Evolutionary conservation across 1,284 basidiomycete species (phyloP), one percentile per base, ranked within the genome.

Genomic region (Tilletiaria anomala): DNA sequence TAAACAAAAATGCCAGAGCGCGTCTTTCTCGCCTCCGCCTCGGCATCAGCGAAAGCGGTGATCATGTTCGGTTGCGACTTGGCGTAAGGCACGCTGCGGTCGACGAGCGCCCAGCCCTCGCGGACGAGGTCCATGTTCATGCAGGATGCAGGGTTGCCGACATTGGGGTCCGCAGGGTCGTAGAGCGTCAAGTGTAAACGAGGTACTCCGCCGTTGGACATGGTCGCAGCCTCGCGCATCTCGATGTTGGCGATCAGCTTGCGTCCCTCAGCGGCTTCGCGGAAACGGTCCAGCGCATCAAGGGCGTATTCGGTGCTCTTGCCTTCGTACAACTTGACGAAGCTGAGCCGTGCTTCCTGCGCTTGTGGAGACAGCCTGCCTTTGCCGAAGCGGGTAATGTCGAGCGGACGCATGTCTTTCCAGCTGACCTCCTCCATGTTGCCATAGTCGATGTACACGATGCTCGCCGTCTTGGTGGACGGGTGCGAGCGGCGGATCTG

Each of bases 161-260:
- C 49, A 12, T 19, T 19, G 3, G 56, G 49, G 29, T 40, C 47
- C n/a, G 50, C 45, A 4, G 58, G 56, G 39, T 61, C 56, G 38
- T 59, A 61, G 35, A 61, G 45, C 18, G 51, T 61, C 14, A 61
- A 44, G 22, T 50, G 48, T 5, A 50, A 16, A 5, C 23, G n/a
- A n/a, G n/a, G n/a, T n/a, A n/a, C n/a, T n/a, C n/a, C n/a, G n/a
- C n/a, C n/a, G n/a, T n/a, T n/a, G n/a, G n/a, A n/a, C n/a, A n/a
- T n/a, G n/a, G n/a, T n/a, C n/a, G n/a, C n/a, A n/a, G n/a, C 44
- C 31, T 59, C 57, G 19, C 39, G 35, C 17, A 47, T 49, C 43
- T 59, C 58, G 36, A 61, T 55, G 48, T 60, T 59, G 26, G 58
- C 58, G 23, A 61, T 55, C 51, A 61, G 43, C 47, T 61, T 61